Percentiles rank a stretch among this genome's conserved stretches.
phyloP scores from a whole-genome alignment of 768 basidiomycete species.

The Lactifluus echinatus region DNA sequence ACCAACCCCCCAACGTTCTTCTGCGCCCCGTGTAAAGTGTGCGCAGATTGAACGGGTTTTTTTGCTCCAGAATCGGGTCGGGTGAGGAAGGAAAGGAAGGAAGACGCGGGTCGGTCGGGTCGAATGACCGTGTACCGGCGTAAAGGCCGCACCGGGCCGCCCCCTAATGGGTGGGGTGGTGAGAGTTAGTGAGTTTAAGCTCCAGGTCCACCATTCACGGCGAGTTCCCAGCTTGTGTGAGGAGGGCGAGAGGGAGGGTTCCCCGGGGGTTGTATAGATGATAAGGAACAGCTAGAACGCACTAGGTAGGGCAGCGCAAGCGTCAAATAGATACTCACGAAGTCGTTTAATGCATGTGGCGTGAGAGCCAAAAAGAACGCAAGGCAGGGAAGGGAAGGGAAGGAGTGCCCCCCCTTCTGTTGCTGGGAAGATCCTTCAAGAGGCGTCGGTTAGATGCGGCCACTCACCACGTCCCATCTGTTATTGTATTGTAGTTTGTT shows the following conservation, averaged over 20 bases:
- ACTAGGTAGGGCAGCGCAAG: neutral
- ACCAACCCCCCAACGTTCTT: neutral
- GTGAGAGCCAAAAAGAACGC: neutral
- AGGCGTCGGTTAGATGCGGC: too few species aligned
- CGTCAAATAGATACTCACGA: neutral
- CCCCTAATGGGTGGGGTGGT: neutral
- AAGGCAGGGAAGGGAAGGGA: neutral
- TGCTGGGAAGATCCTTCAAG: neutral
- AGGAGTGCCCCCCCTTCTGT: neutral
- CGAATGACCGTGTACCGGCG: neutral
- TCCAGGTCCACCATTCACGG: neutral
- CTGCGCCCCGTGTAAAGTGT: neutral
- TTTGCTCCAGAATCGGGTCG: neutral
- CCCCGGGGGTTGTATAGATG: neutral
- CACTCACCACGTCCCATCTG: neutral
- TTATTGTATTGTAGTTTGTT: neutral
- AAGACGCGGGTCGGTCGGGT: neutral
- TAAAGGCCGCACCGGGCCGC: slow-evolving; percentile 7
- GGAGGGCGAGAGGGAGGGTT: neutral
- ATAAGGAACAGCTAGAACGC: neutral
- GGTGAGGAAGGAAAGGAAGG: too few species aligned
- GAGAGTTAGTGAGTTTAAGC: neutral
- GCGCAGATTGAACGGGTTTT: slow-evolving; percentile 8
- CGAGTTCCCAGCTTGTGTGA: neutral
- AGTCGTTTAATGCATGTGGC: neutral